Evolutionary conservation across 164 flowering plant genomes (phyloP).

Genomic region (Paratinospora sagittata): DNA sequence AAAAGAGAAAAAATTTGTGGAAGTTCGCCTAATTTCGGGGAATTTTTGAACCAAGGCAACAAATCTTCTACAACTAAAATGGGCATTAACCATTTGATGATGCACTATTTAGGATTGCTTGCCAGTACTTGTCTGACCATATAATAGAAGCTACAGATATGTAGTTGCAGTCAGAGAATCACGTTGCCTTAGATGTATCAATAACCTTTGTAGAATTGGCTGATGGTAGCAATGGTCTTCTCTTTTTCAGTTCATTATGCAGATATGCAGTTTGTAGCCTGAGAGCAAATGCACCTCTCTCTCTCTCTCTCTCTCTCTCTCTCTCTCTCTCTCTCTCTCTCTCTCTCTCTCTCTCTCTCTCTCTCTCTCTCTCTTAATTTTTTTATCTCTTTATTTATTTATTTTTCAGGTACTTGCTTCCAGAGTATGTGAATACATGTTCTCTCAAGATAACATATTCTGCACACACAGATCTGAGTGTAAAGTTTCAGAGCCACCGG

Average conservation of each 20-base stretch:
- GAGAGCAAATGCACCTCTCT: too few species aligned
- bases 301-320: not conserved
- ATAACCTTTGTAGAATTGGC: constrained; percentile 1
- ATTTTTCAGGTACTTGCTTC: constrained; percentile 72
- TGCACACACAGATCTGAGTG: constrained; percentile 88
- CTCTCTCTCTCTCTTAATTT: not conserved
- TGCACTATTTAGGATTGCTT: not conserved
- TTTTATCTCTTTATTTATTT: not conserved
- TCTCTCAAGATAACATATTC: constrained; percentile 75
- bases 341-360: too few species aligned
- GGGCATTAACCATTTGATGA: not conserved
- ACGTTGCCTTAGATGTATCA: not conserved
- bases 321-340: too few species aligned
- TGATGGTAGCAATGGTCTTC: not conserved
- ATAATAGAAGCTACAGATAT: not conserved
- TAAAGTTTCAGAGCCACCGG: constrained; percentile 89
- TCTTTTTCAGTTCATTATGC: too few species aligned
- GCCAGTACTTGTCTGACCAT: not conserved
- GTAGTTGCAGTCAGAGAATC: not conserved
- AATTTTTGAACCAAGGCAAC: too few species aligned
- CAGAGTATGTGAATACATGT: constrained; percentile 67
- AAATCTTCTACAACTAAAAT: too few species aligned
- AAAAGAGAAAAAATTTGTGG: too few species aligned
- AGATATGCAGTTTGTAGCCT: not conserved
- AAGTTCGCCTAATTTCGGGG: too few species aligned